phyloP scores from a whole-genome alignment of 2,329 filamentous ascomycete genomes.

The Epichloe gansuensis region DNA sequence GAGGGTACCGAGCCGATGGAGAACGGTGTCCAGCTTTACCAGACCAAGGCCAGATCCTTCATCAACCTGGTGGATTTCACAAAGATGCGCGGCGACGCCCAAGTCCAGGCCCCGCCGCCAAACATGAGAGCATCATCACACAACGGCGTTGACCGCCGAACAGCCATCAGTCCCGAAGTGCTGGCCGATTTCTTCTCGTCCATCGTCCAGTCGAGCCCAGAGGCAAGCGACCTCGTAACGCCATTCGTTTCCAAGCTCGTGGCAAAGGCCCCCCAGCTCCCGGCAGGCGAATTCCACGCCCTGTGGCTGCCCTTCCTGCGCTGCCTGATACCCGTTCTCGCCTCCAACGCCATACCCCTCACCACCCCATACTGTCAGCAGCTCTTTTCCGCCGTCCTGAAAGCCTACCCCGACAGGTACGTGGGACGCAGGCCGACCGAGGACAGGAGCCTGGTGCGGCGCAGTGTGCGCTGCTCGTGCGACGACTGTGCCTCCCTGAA shows the following conservation, averaged over 20 bases:
- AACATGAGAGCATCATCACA: not conserved
- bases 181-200: slow-evolving; percentile 6
- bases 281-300: slow-evolving; percentile 7
- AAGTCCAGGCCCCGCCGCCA: not conserved
- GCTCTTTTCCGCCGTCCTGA: slow-evolving; percentile 13
- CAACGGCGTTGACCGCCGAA: not conserved
- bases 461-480: slow-evolving; percentile 12
- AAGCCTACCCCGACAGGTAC: slow-evolving; percentile 11
- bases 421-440: slow-evolving; percentile 10
- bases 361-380: slow-evolving; percentile 10
- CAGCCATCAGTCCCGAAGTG: not conserved
- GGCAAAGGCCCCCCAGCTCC: slow-evolving; percentile 8
- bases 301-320: slow-evolving; percentile 21
- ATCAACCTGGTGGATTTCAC: slow-evolving; percentile 5
- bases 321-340: slow-evolving; percentile 9
- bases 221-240: slow-evolving; percentile 8
- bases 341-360: slow-evolving; percentile 5
- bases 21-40: slow-evolving; percentile 2
- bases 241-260: slow-evolving; percentile 11
- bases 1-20: not conserved
- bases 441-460: slow-evolving; percentile 1
- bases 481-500: slow-evolving; percentile 14
- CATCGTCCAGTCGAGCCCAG: slow-evolving; percentile 7
- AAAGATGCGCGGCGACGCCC: not conserved
- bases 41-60: slow-evolving; percentile 1